phyloP scores from a whole-genome alignment of 768 basidiomycete genomes.

The Auricularia heimuer region DNA sequence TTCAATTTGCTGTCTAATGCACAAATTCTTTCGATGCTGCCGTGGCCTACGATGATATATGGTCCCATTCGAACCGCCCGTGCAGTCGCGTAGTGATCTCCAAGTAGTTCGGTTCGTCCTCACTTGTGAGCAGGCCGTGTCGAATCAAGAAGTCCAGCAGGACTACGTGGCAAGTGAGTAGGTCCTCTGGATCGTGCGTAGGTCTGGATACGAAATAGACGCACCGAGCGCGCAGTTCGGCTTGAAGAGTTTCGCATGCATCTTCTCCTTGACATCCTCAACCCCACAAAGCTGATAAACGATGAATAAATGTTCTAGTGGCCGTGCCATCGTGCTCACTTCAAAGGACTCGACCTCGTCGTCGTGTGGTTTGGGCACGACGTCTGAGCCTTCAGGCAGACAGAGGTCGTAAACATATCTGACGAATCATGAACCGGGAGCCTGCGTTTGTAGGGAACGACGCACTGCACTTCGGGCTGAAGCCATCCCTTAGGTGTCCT shows the following conservation, averaged over 20 bases:
- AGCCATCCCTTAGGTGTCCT: constrained; percentile 67
- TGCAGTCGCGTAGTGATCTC: constrained; percentile 72
- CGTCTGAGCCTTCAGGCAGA: constrained; percentile 46
- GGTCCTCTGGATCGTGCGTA: not conserved
- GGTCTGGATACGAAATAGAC: constrained; percentile 15
- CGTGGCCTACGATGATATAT: not conserved
- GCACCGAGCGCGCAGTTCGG: constrained; percentile 81
- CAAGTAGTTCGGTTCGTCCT: constrained; percentile 75
- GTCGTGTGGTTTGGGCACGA: constrained; percentile 67
- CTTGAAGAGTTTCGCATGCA: constrained; percentile 75
- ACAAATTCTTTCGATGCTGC: not conserved
- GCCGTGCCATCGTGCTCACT: constrained; percentile 31
- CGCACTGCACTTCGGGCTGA: constrained; percentile 79
- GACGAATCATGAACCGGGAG: not conserved
- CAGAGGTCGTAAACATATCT: constrained; percentile 81
- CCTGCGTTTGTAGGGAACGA: constrained; percentile 3
- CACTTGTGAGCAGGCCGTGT: constrained; percentile 75
- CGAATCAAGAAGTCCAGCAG: constrained; percentile 85
- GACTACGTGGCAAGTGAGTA: constrained; percentile 32
- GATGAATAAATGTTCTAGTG: not conserved
- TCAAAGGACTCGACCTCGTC: constrained; percentile 93
- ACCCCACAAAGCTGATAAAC: constrained; percentile 51
- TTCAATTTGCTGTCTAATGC: not conserved
- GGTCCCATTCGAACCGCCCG: constrained; percentile 39
- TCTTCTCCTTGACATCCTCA: constrained; percentile 47